These are phyloP conservation scores for Suillus luteus DNA, from an alignment of 768 basidiomycete genomes.

Conservation along the genomic window DNA sequence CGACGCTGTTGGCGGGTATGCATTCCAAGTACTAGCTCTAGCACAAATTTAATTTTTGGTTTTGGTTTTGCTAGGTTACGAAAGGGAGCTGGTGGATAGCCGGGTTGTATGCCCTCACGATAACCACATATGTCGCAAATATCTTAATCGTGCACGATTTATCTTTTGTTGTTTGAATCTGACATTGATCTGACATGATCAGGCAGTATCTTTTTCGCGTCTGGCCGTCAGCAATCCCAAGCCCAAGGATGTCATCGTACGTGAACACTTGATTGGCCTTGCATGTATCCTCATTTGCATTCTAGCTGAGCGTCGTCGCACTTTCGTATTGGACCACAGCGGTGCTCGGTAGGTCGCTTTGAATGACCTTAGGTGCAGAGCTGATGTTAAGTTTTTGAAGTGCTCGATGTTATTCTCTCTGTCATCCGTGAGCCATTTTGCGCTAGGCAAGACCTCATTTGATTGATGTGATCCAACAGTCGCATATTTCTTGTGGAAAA, in stretches of 20 bases:
- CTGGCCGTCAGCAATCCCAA: neutral
- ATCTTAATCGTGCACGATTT: conserved; percentile 36
- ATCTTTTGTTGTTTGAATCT: neutral
- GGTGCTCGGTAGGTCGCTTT: conserved; percentile 35
- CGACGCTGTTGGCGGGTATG: conserved; percentile 54
- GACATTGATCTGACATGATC: neutral
- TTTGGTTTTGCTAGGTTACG: conserved; percentile 39
- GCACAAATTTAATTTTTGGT: neutral
- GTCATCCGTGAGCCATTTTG: conserved; percentile 34
- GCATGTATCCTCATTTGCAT: neutral
- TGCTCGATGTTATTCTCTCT: conserved; percentile 43
- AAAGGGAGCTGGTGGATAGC: conserved; percentile 40
- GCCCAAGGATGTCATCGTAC: neutral
- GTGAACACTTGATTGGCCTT: neutral
- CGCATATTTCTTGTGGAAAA: conserved; percentile 42
- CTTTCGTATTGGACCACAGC: conserved; percentile 51
- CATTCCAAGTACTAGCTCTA: neutral
- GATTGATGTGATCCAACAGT: conserved; percentile 30
- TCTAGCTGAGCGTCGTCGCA: conserved; percentile 35
- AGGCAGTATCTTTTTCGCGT: neutral
- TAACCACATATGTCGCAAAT: conserved; percentile 40
- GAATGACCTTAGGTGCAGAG: neutral
- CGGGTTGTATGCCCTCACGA: conserved; percentile 35
- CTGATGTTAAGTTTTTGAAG: conserved; percentile 22
- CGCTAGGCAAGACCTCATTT: neutral